Evolutionary conservation across 225 moss, liverwort and hornwort species (phyloP).

Genomic region (Neckera pumila): DNA sequence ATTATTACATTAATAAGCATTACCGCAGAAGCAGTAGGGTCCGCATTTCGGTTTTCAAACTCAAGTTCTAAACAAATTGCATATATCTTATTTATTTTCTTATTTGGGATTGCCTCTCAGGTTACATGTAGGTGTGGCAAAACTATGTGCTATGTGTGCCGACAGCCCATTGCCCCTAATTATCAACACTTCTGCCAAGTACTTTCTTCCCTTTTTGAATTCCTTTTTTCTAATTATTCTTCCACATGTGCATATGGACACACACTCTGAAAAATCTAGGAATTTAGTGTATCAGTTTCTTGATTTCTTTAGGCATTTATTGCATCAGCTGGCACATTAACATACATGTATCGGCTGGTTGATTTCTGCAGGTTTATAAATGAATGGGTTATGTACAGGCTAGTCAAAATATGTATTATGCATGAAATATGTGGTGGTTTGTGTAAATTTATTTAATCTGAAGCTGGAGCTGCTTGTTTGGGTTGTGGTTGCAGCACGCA

Average conservation of each 20-base stretch:
- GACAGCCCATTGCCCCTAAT: conserved; percentile 36
- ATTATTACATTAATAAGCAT: neutral
- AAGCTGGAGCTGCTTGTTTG: neutral
- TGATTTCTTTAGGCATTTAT: neutral
- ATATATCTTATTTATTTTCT: neutral
- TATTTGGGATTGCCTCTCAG: conserved; percentile 16
- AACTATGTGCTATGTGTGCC: conserved; percentile 74
- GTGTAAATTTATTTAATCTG: neutral
- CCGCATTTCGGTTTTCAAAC: neutral
- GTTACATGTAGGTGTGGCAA: conserved; percentile 74
- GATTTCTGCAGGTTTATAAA: neutral
- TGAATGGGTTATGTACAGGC: neutral
- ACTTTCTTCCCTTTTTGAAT: neutral
- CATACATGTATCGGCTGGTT: neutral
- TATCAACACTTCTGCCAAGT: conserved; percentile 76
- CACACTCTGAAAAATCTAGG: neutral
- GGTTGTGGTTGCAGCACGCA: conserved; percentile 35
- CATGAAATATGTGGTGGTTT: neutral
- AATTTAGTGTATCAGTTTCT: neutral
- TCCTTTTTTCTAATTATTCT: neutral
- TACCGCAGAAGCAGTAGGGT: neutral
- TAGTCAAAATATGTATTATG: neutral
- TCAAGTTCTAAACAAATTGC: neutral
- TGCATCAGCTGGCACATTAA: neutral
- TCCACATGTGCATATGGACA: neutral